Evolutionary conservation across 1,284 basidiomycete species (phyloP), one percentile per base, ranked within the genome.

Genomic region (Mycena sp.): DNA sequence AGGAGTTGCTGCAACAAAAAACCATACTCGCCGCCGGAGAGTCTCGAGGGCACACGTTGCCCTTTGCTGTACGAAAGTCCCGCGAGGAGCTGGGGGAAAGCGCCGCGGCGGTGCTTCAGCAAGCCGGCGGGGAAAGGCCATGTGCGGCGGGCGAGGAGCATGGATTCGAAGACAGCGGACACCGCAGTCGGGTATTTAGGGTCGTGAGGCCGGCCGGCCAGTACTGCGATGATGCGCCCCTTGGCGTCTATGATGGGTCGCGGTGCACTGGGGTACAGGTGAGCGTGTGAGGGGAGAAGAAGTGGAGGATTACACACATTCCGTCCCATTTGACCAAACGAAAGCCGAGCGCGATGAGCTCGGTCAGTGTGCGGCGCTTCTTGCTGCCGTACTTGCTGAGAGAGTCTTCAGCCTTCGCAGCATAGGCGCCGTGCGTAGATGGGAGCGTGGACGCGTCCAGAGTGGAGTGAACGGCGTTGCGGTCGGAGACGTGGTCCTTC

Each of bases 271-370:
- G 4, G 41, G 14, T 1, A 10, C 29, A 11, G n/a, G 7, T 43
- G 11, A 21, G 46, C 11, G 30, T 3, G 32, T n/a, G 48, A 28
- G 16, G 16, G 23, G 19, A 12, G 6, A 23, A 19, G 21, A 12
- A 14, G n/a, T 6, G 14, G 19, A 21, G 19, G 10, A 6, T 11
- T 10, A 62, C 52, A 16, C 14, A 58, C 61, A 21, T 16, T 2
- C 55, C 61, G 14, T 63, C 19, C 61, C 61, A 63, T 4, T 40
- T 11, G 11, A 63, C 28, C 19, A 57, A n/a, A 7, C 19, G 30
- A 25, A 58, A 58, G 11, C 61, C 61, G 2, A 52, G 16, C 10
- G 2, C 21, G 7, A 54, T 4, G 1, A 61, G 26, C 19, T 54
- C 50, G 3, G 2, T 0, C 1, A 61, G 11, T 17, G 30, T 38